Evolutionary conservation across 2,329 filamentous ascomycete species (phyloP), one percentile per base, ranked within the genome.

Genomic region (Exophiala aquamarina): DNA sequence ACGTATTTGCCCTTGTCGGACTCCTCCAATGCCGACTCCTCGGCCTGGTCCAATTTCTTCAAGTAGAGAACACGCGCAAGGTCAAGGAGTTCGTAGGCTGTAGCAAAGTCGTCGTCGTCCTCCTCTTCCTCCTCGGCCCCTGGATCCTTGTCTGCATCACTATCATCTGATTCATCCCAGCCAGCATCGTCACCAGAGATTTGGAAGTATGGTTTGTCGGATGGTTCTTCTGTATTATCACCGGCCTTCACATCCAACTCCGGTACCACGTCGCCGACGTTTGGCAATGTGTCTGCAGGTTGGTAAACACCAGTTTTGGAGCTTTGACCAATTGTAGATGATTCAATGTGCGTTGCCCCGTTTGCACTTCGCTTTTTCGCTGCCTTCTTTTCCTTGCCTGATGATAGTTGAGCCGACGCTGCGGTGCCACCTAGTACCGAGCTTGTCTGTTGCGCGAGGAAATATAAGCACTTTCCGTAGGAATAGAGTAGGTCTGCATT

Each of bases 401-500:
- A 83, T 69, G 62, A 54, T 32, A 61, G 26, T 39, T 61, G 72
- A 35, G 76, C 75, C 2, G 76, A 72, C 11, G 80, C 78, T 15
- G 91, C 86, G 62, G 86, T 87, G 26, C 87, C 88, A 47, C 93
- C 93, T 28, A 98, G 77, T 18, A 98, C 91, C 63, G 97, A 91
- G 64, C 90, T 96, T 69, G 95, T 95, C 66, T 83, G 85, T 66
- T 97, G 87, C 21, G 91, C 93, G 50, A 97, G 87, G 67, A 91
- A 91, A 77, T 95, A 97, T 15, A 98, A 74, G 47, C 89, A 89
- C 64, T 92, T 88, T 11, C 93, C 93, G 69, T 98, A 98, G 55
- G 90, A 81, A 68, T 95, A 98, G 15, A 97, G 81, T 37, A 98
- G 81, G 65, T 97, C 92, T 41, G 91, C 92, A 61, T 98, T 98